Evolutionary conservation across 345 rosid species (phyloP).

Genomic region (Garcia nutans): DNA sequence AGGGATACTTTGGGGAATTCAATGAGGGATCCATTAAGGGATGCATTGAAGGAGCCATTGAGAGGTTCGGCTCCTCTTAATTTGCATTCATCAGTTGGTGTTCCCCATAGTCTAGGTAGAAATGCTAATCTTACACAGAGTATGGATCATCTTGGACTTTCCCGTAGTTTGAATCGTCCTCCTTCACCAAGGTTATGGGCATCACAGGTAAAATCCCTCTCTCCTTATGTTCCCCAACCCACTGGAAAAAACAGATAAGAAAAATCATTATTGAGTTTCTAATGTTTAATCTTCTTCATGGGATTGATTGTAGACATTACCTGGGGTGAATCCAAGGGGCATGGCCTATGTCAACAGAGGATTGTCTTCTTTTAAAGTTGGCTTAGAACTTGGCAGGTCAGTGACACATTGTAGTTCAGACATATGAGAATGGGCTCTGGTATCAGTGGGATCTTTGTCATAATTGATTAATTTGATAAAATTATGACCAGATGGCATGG

Average conservation of each 20-base stretch:
- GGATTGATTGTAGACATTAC: conserved; percentile 37
- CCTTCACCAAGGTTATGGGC: conserved; percentile 59
- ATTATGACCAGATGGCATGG: background rate
- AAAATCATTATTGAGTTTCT: background rate
- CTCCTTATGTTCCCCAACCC: conserved; percentile 5
- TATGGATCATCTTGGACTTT: conserved; percentile 47
- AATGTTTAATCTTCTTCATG: background rate
- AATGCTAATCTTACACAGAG: conserved; percentile 30
- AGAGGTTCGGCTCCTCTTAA: conserved; percentile 38
- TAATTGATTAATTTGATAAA: background rate
- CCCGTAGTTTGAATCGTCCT: conserved; percentile 44
- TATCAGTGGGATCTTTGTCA: background rate
- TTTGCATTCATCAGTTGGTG: conserved; percentile 31
- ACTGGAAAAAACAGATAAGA: too few relatives aligned
- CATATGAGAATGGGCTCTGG: background rate
- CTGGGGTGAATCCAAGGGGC: conserved; percentile 47
- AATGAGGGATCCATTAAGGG: conserved; percentile 5
- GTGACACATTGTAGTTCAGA: conserved; percentile 11
- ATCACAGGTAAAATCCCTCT: conserved; percentile 51
- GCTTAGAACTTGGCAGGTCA: conserved; percentile 72
- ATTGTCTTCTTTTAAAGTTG: conserved; percentile 50
- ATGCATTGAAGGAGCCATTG: conserved; percentile 11
- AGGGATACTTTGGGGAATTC: conserved; percentile 13
- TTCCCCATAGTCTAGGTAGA: conserved; percentile 41
- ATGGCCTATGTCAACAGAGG: conserved; percentile 50